Base-by-base conservation (phyloP, 192 early-diverging fungal species). In the Spizellomyces punctatus region DNA sequence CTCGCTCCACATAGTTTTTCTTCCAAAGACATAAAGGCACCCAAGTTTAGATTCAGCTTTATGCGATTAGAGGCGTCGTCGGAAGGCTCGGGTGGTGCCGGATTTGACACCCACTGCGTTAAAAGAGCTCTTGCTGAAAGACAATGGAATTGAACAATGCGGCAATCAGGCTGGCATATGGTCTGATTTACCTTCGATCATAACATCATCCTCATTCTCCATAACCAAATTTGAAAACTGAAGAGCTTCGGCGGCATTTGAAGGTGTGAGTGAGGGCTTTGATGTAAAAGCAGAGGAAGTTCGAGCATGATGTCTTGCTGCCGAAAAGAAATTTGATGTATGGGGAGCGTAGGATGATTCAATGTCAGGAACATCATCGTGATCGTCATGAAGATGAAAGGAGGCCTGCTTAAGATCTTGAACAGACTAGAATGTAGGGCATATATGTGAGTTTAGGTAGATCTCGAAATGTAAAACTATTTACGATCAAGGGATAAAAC, bases 161-260 rank as follows among this genome's bases (percentile, higher is more conserved):
- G 17, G 1, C 17, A 19, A 54, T 54, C 50, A 54, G 12, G 12
- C 14, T n/a, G 17, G 50, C 17, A 19, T 2, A 12, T 54, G 14
- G 50, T 54, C 16, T 21, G 0, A 19, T 19, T 41, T 63, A 71
- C 69, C 69, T 72, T 72, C 71, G 10, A 72, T 56, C 63, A 72
- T 72, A 42, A 57, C 55, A 16, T 72, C 63, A 60, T 72, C 63
- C 6, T 55, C 60, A 56, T 52, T 72, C 44, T 72, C 62, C 21
- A 52, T n/a, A 41, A 72, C 71, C 4, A 72, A 54, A n/a, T 54
- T 72, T 46, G 36, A 27, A 22, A 72, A 72, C 10, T 49, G 60
- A 7, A 72, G 42, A 41, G 69, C 58, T 36, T 71, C 69, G 43
- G 69, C 36, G 16, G 69, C 69, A 49, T 44, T 71, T 60, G 55